phyloP scores from a whole-genome alignment of 345 rosid genomes.

The Crucihimalaya himalaica region DNA sequence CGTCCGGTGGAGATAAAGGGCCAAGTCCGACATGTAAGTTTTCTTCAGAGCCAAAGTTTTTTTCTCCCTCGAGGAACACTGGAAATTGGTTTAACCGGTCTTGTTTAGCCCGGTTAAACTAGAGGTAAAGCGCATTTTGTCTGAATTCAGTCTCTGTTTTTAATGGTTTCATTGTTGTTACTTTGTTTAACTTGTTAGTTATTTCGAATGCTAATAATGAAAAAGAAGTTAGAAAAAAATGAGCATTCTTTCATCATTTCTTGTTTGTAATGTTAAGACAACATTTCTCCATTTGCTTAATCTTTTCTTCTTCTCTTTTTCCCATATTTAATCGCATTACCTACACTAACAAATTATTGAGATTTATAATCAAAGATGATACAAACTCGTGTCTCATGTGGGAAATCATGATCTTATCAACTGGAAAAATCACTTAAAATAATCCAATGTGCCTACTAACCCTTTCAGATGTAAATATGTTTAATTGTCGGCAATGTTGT shows the following conservation, averaged over 20 bases:
- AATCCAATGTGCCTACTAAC: too few species aligned
- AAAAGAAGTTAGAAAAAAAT: not conserved
- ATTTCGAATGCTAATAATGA: slow-evolving; percentile 22
- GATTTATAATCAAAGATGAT: too few species aligned
- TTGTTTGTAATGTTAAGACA: slow-evolving; percentile 19
- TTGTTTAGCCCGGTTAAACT: slow-evolving; percentile 24
- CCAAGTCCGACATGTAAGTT: slow-evolving; percentile 9
- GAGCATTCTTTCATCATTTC: slow-evolving; percentile 12
- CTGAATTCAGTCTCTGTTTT: slow-evolving; percentile 13
- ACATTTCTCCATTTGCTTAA: not conserved
- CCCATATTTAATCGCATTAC: too few species aligned
- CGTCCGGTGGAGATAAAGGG: slow-evolving; percentile 71
- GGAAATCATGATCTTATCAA: too few species aligned
- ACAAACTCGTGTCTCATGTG: too few species aligned
- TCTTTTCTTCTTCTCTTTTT: not conserved
- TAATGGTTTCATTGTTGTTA: slow-evolving; percentile 29
- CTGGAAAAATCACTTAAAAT: too few species aligned
- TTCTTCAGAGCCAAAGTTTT: slow-evolving; percentile 20
- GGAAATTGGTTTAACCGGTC: slow-evolving; percentile 13
- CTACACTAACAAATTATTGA: too few species aligned
- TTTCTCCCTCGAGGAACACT: slow-evolving; percentile 17
- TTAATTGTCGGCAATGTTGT: too few species aligned
- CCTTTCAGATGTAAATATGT: too few species aligned
- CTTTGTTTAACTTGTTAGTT: slow-evolving; percentile 26
- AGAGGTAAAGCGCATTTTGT: slow-evolving; percentile 33